Conservation (phyloP, 441 rosid species). For the Gossypium aridum region DNA sequence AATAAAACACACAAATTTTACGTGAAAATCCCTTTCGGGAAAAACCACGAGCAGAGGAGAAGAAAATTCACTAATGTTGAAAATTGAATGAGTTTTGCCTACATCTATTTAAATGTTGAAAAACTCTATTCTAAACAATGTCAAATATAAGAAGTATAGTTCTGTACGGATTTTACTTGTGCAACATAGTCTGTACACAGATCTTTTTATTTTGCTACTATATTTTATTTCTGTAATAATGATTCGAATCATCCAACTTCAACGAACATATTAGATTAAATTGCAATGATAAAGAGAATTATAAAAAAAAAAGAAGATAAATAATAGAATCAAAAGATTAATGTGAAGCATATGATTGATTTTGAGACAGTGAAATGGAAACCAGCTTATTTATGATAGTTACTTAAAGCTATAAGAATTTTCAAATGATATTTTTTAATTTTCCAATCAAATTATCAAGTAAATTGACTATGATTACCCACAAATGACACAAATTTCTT, state of each 20-base stretch:
- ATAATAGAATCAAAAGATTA: neutral
- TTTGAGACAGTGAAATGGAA: neutral
- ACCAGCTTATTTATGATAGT: conserved; percentile 1
- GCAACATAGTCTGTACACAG: too few species aligned
- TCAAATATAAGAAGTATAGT: too few species aligned
- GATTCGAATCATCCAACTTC: neutral
- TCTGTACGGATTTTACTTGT: too few species aligned
- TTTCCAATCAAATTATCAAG: conserved; percentile 7
- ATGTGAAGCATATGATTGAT: neutral
- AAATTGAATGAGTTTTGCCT: too few species aligned
- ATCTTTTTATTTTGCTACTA: too few species aligned
- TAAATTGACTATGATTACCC: conserved; percentile 11
- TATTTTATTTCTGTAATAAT: neutral
- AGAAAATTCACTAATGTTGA: too few species aligned
- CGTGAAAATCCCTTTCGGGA: neutral
- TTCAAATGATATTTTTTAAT: neutral
- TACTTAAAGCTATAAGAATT: neutral
- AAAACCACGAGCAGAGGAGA: neutral
- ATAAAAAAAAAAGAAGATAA: neutral
- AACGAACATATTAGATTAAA: neutral
- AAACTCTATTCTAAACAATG: too few species aligned
- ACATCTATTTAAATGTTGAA: too few species aligned
- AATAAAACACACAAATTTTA: too few species aligned
- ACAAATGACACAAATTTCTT: neutral
- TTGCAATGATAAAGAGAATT: neutral